phyloP scores from a whole-genome alignment of 768 basidiomycete species.

The Suillus placidus region DNA sequence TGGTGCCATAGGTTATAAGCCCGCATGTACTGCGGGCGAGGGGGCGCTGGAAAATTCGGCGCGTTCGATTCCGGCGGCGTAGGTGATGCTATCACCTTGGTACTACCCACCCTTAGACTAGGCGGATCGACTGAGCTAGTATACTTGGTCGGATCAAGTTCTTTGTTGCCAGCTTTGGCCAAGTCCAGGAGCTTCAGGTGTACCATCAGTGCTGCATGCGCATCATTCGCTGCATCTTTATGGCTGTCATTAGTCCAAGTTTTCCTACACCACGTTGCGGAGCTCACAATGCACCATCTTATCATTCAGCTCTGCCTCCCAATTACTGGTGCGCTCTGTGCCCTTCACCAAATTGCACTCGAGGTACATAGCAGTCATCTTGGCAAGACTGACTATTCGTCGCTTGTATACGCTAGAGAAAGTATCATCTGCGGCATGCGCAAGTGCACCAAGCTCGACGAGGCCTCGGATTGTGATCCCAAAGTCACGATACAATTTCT shows the following conservation, averaged over 20 bases:
- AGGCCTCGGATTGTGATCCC: conserved; percentile 44
- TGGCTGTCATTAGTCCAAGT: background rate
- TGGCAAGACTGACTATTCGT: conserved; percentile 44
- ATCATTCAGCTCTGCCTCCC: conserved; percentile 42
- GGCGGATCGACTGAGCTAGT: conserved; percentile 31
- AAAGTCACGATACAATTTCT: conserved; percentile 51
- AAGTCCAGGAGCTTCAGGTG: conserved; percentile 41
- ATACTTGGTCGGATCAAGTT: conserved; percentile 23
- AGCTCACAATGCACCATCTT: conserved; percentile 43
- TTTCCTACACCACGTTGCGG: background rate
- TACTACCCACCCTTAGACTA: conserved; percentile 1
- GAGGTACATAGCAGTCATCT: conserved; percentile 46
- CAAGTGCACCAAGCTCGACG: conserved; percentile 50
- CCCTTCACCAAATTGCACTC: conserved; percentile 44
- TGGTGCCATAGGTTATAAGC: conserved; percentile 51
- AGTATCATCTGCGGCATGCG: conserved; percentile 39
- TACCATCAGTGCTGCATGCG: conserved; percentile 48
- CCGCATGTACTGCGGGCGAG: conserved; percentile 41
- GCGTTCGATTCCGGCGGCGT: no score
- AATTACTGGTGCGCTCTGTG: conserved; percentile 48
- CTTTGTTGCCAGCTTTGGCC: conserved; percentile 25
- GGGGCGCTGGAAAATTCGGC: conserved; percentile 19
- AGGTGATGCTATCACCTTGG: background rate
- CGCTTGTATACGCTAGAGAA: conserved; percentile 39
- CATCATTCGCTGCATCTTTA: conserved; percentile 56